These are phyloP conservation scores for Graphilbum ipis-grandicollis DNA, from an alignment of 2,329 filamentous ascomycete genomes.

Conservation along the genomic window DNA sequence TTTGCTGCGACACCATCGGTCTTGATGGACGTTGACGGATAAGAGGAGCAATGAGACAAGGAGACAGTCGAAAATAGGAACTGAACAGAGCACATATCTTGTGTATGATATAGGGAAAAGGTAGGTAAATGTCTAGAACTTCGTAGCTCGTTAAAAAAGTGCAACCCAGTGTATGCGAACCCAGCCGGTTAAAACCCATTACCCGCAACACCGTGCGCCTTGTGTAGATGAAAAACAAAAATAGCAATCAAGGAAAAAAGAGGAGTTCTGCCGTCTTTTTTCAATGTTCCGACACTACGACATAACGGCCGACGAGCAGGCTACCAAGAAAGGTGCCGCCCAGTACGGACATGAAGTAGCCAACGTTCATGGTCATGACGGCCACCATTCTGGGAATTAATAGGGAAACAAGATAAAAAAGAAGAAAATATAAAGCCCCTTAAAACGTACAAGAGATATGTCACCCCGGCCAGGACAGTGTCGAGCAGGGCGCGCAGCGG, in stretches of 20 bases:
- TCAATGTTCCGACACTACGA: constrained; percentile 31
- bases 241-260: too few species aligned
- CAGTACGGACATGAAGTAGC: constrained; percentile 61
- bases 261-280: too few species aligned
- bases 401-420: not conserved
- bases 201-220: too few species aligned
- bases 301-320: constrained; percentile 58
- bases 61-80: too few species aligned
- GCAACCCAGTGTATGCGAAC: too few species aligned
- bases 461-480: constrained; percentile 55
- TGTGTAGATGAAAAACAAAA: too few species aligned
- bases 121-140: too few species aligned
- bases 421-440: not conserved
- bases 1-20: constrained; percentile 3
- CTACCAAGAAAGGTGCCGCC: constrained; percentile 74
- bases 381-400: constrained; percentile 58
- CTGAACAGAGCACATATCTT: too few species aligned
- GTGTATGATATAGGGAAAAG: too few species aligned
- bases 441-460: constrained; percentile 79
- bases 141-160: too few species aligned
- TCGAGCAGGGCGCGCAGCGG: constrained; percentile 54
- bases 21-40: constrained; percentile 2
- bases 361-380: constrained; percentile 72
- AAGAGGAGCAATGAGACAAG: not conserved
- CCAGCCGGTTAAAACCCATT: too few species aligned